These are phyloP conservation scores for Pseudocercospora fijiensis DNA, from an alignment of 2,329 filamentous ascomycete genomes.

Conservation along the genomic window DNA sequence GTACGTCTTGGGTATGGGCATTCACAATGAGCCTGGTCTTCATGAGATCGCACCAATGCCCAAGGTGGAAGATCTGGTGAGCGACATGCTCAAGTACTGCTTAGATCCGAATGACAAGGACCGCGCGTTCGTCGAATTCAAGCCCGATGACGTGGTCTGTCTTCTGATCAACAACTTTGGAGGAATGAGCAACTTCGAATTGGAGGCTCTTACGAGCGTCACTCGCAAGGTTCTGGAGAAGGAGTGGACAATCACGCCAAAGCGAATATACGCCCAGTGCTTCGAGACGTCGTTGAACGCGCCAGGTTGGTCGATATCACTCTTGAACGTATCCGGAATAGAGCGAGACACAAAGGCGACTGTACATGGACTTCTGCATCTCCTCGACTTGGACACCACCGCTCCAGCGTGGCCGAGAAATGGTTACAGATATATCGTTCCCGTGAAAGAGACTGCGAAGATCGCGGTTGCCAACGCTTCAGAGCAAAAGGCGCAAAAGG, in stretches of 20 bases:
- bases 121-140: conserved; percentile 52
- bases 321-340: conserved; percentile 53
- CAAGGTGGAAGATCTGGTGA: conserved; percentile 49
- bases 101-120: conserved; percentile 50
- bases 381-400: conserved; percentile 53
- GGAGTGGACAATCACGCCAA: conserved; percentile 52
- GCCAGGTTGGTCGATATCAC: conserved; percentile 57
- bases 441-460: conserved; percentile 27
- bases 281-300: conserved; percentile 58
- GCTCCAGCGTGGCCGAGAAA: conserved; percentile 55
- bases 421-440: conserved; percentile 38
- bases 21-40: conserved; percentile 54
- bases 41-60: conserved; percentile 51
- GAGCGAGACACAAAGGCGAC: conserved; percentile 43
- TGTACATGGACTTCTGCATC: conserved; percentile 45
- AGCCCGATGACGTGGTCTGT: conserved; percentile 46
- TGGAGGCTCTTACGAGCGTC: conserved; percentile 50
- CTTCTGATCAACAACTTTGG: conserved; percentile 53
- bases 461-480: conserved; percentile 41
- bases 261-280: conserved; percentile 49
- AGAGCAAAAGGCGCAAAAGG: conserved; percentile 26
- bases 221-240: conserved; percentile 43
- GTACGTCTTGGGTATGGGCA: conserved; percentile 49
- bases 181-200: conserved; percentile 50
- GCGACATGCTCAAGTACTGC: conserved; percentile 51